A percentile compares a stretch with the other conserved stretches of the same genome.
Evolutionary conservation across 805 yeast genomes (phyloP).

Genomic region (Clavispora fructus): DNA sequence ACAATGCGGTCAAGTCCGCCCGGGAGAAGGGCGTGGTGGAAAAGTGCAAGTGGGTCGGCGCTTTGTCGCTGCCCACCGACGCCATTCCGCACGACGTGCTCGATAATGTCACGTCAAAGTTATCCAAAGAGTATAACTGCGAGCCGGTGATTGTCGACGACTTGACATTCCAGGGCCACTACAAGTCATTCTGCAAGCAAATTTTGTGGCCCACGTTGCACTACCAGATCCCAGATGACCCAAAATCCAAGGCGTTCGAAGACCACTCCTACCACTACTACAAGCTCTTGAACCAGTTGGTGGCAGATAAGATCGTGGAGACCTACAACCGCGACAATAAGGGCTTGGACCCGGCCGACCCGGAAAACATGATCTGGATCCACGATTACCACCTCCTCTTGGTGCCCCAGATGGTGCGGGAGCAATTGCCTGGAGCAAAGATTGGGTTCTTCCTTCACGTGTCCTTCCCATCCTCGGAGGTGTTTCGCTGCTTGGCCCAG

Average conservation of each 20-base stretch:
- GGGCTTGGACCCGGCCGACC: conserved; percentile 40
- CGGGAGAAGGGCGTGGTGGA: conserved; percentile 29
- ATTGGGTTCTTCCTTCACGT: conserved; percentile 92
- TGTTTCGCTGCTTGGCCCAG: conserved; percentile 89
- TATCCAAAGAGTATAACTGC: conserved; percentile 48
- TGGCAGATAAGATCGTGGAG: conserved; percentile 71
- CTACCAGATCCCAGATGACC: conserved; percentile 93
- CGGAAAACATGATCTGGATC: conserved; percentile 75
- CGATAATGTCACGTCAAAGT: conserved; percentile 43
- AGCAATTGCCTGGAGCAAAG: conserved; percentile 70
- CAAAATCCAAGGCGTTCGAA: conserved; percentile 89
- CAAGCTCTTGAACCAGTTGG: conserved; percentile 62
- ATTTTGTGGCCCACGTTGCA: conserved; percentile 93
- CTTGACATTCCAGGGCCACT: conserved; percentile 81
- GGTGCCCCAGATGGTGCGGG: conserved; percentile 79
- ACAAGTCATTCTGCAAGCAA: conserved; percentile 86
- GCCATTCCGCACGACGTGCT: conserved; percentile 57
- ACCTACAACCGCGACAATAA: conserved; percentile 48
- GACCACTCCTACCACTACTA: conserved; percentile 93
- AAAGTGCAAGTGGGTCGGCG: conserved; percentile 73
- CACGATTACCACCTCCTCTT: conserved; percentile 90
- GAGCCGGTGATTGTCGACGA: conserved; percentile 73
- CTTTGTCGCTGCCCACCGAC: conserved; percentile 88
- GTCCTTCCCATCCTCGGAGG: conserved; percentile 93
- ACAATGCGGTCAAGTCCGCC: conserved; percentile 74